These are phyloP conservation scores for Xylaria venustula DNA, from an alignment of 495 filamentous ascomycete genomes.

Conservation along the genomic window DNA sequence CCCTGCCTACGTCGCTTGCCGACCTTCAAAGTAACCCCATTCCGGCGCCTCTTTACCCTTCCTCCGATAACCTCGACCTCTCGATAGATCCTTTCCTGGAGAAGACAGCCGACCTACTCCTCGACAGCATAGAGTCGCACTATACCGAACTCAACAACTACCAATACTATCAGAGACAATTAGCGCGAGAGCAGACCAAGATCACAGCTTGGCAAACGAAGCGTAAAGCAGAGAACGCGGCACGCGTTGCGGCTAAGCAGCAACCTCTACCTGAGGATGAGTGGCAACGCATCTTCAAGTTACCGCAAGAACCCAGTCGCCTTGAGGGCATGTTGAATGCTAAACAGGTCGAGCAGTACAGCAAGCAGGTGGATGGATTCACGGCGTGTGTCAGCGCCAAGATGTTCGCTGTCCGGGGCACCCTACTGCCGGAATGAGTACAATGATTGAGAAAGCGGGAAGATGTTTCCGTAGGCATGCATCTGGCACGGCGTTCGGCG, in stretches of 20 bases:
- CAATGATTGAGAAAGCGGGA: conserved; percentile 13
- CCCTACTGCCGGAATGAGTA: conserved; percentile 51
- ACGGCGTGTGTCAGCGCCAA: conserved; percentile 85
- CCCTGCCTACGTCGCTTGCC: conserved; percentile 72
- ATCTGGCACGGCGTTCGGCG: conserved; percentile 34
- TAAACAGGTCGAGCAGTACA: conserved; percentile 96
- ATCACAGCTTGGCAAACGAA: conserved; percentile 94
- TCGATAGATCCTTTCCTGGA: conserved; percentile 98
- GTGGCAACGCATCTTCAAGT: conserved; percentile 96
- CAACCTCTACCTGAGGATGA: conserved; percentile 89
- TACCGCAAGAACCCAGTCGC: conserved; percentile 88
- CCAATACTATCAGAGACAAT: conserved; percentile 94
- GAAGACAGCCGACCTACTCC: conserved; percentile 92
- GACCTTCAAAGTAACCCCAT: conserved; percentile 60
- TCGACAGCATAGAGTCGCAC: conserved; percentile 95
- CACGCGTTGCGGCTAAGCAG: conserved; percentile 82
- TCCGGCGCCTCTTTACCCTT: conserved; percentile 71
- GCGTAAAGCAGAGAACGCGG: conserved; percentile 90
- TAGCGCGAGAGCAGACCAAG: conserved; percentile 94
- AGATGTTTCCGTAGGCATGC: conserved; percentile 25
- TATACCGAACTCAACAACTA: conserved; percentile 98
- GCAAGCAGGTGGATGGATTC: conserved; percentile 95
- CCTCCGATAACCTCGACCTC: conserved; percentile 83
- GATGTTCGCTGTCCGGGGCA: conserved; percentile 96
- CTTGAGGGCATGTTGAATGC: conserved; percentile 91